Evolutionary conservation across 768 basidiomycete species (phyloP), one percentile per base, ranked within the genome.

Genomic region (Rhizopogon vinicolor): DNA sequence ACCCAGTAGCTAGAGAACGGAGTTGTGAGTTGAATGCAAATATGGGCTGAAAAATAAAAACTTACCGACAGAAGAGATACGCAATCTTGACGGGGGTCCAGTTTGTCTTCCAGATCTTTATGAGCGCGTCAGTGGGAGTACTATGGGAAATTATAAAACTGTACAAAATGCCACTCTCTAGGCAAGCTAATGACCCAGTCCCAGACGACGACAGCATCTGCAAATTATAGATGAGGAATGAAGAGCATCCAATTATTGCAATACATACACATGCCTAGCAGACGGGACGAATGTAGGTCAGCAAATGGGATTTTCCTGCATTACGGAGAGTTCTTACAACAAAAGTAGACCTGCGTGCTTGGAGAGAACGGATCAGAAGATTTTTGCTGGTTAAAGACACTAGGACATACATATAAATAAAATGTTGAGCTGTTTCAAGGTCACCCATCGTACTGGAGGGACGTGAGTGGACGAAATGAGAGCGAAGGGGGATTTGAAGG

Each of bases 31-130:
- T 7, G 28, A 14, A 13, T 49, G 51, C 41, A 41, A 19, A 52
- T 39, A 51, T 45, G 22, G 40, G 56, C 54, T 57, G 42, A 56
- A 25, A 53, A 57, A 66, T 28, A 62, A 62, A 69, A 44, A 74
- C 80, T 68, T 66, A 83, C 89, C 89, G 82, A 75, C 89, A 91
- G 77, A 91, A 89, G 60, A 91, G 79, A 72, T 91, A 91, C 48
- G 89, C 85, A 56, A 84, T 69, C 72, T 91, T 91, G 67, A 91
- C 89, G 45, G 89, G 88, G 40, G 87, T 90, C 89, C 89, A 91
- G 61, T 78, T 80, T 13, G 86, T 89, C 72, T 81, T 87, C 89
- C 89, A 91, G 60, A 90, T 80, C 89, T 91, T 52, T 45, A 44
- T 50, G 54, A 52, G 28, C 0, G 44, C 57, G 35, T 46, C 33